Base-by-base conservation (phyloP, 768 basidiomycete genomes). In the Leccinum pellstonianum region DNA sequence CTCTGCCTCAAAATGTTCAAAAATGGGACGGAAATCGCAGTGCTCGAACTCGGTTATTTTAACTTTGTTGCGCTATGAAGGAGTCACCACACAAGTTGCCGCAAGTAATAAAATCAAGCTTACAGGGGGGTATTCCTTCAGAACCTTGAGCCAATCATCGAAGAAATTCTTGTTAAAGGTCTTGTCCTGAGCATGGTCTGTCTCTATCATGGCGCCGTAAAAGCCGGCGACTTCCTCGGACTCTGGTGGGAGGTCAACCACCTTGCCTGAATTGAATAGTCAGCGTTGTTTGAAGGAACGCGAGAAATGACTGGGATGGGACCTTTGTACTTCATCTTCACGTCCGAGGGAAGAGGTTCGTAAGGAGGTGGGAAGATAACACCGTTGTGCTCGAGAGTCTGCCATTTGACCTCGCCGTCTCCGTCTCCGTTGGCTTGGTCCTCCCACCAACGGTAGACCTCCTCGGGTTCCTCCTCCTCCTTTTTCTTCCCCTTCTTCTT, bases 251-350 rank as follows among this genome's bases (percentile, higher is more conserved):
- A 99, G 85, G 66, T 87, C 80, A 29, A 98, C 82, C 11, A 80
- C 72, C 74, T 88, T 85, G 63, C 93, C 96, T 97, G 65, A 41
- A 66, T 33, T 31, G 41, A 56, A 56, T 52, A 11, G 61, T 75
- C 59, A 73, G 63, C 52, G 33, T 55, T 53, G 38, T 25, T 48
- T 35, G 43, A 14, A 52, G 54, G 55, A 58, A 43, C 37, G 51
- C 52, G 57, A 60, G 55, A 66, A 49, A 57, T 43, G 38, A 63
- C 43, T 46, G 50, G 35, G 62, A 61, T 73, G 83, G 57, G 71
- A 94, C 96, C 95, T 64, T 95, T 84, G 73, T 99, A 99, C 69
- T 87, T 88, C 93, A 99, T 93, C 80, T 91, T 96, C 72, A 97
- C 85, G 68, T 85, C 68, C 8, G 79, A 74, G 2, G 97, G 94